These are phyloP conservation scores for Fusarium udum DNA, from an alignment of 2,329 filamentous ascomycete genomes.

Conservation along the genomic window DNA sequence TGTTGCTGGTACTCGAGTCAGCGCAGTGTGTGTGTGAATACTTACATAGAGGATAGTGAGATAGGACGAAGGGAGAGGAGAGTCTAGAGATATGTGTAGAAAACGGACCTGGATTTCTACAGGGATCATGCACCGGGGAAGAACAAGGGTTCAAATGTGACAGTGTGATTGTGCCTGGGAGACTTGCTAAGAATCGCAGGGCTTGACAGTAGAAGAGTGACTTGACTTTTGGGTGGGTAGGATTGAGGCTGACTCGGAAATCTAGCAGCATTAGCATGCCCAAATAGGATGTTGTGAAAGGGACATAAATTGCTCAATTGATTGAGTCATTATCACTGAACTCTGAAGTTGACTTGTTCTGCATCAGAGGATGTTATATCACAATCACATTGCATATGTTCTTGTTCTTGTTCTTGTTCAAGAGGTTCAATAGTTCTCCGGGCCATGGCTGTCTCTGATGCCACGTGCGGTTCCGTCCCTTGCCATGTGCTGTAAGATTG, in stretches of 20 bases:
- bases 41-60: not conserved
- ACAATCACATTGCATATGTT: constrained; percentile 6
- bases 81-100: not conserved
- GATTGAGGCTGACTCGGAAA: constrained; percentile 29
- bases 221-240: constrained; percentile 14
- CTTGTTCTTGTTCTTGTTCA: not conserved
- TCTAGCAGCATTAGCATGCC: not conserved
- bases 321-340: not conserved
- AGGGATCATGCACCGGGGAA: constrained; percentile 28
- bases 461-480: constrained; percentile 34
- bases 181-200: constrained; percentile 23
- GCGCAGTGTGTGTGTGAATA: not conserved
- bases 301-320: not conserved
- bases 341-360: not conserved
- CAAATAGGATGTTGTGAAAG: constrained; percentile 4
- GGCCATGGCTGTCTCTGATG: constrained; percentile 29
- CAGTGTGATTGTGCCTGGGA: constrained; percentile 34
- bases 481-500: constrained; percentile 18
- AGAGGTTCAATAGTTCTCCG: constrained; percentile 2
- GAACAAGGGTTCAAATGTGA: constrained; percentile 29
- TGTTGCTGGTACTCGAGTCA: constrained; percentile 16
- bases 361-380: not conserved
- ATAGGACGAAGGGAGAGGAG: not conserved
- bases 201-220: constrained; percentile 15
- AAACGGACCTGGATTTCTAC: not conserved